Base-by-base conservation (phyloP, 495 filamentous ascomycete genomes). In the Hypoxylon cercidicola region DNA sequence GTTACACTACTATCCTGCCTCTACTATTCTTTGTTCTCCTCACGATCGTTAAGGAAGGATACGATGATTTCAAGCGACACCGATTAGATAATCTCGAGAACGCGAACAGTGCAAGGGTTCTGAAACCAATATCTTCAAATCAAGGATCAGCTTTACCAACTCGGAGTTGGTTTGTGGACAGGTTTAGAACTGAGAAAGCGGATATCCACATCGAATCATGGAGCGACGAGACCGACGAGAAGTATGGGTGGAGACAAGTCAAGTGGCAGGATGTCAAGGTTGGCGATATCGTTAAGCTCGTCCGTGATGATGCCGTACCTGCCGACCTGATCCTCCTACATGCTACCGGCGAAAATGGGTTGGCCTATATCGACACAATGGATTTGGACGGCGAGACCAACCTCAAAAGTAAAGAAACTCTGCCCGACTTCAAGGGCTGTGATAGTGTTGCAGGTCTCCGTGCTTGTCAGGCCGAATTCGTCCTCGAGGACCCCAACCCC, bases 321-420 rank as follows among this genome's bases (percentile, higher is more conserved):
- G 93, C 93, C 11, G 93, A 97, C 72, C 77, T 96, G 46, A 82
- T 87, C 21, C 76, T 97, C 28, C 81, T 97, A 15, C 82, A 90
- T 66, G 89, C 93, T 0, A 84, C 82, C 19, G 90, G 90, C 0
- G 86, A 87, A n/a, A 89, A 92, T 58, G 89, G 88, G 2, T 73
- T 93, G 54, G 93, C 92, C 2, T 96, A 93, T 70, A 88, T 96
- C 55, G 93, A 97, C 74, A 97, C 93, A 0, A 96, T 97, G 93
- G 93, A 93, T 5, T 75, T 97, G n/a, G 93, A 97, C 63, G 93
- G 93, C 15, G 93, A 97, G 75, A 97, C 93, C 0, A 97, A 95
- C 69, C 79, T 97, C 37, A 97, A 97, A 77, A 92, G 86, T 70
- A 64, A 50, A 55, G 71, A 74, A 49, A 69, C 71, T 25, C 71